Evolutionary conservation across 2,329 filamentous ascomycete genomes (phyloP).

Genomic region (Lachnellula subtilissima): DNA sequence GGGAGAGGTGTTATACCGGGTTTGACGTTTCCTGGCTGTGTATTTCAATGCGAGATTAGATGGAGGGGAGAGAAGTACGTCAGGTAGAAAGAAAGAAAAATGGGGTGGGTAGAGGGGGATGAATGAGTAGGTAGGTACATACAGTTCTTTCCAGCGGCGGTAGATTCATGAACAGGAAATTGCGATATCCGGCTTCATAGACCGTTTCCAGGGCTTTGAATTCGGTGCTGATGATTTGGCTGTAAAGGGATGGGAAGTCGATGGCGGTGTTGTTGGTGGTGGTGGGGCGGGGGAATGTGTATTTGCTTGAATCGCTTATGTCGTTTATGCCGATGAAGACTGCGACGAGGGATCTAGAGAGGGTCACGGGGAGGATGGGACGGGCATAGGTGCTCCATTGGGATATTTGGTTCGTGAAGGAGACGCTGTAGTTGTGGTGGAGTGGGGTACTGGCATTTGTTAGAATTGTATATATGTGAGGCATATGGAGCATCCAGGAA

Average conservation of each 20-base stretch:
- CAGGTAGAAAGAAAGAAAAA: background rate
- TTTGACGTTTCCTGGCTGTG: conserved; percentile 25
- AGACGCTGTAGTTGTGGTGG: conserved; percentile 47
- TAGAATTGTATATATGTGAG: background rate
- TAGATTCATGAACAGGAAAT: conserved; percentile 47
- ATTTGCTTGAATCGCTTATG: conserved; percentile 45
- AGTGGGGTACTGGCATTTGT: conserved; percentile 37
- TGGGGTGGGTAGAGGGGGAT: background rate
- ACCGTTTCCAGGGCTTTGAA: conserved; percentile 39
- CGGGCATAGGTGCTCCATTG: conserved; percentile 42
- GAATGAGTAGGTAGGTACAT: background rate
- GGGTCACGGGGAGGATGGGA: conserved; percentile 24
- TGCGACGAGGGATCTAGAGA: conserved; percentile 40
- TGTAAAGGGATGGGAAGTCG: conserved; percentile 42
- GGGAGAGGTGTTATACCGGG: conserved; percentile 34
- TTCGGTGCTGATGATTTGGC: conserved; percentile 36
- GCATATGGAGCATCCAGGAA: too few relatives aligned
- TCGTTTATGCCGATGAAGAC: conserved; percentile 56
- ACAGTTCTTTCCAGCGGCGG: conserved; percentile 44
- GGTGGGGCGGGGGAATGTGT: conserved; percentile 31
- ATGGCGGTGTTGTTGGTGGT: conserved; percentile 30
- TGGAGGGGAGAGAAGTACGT: too few relatives aligned
- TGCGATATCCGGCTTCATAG: conserved; percentile 39
- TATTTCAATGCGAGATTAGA: conserved; percentile 17
- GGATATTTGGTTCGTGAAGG: conserved; percentile 45